These are phyloP conservation scores for Fulvia fulva DNA, from an alignment of 2,329 filamentous ascomycete genomes.

Conservation along the genomic window DNA sequence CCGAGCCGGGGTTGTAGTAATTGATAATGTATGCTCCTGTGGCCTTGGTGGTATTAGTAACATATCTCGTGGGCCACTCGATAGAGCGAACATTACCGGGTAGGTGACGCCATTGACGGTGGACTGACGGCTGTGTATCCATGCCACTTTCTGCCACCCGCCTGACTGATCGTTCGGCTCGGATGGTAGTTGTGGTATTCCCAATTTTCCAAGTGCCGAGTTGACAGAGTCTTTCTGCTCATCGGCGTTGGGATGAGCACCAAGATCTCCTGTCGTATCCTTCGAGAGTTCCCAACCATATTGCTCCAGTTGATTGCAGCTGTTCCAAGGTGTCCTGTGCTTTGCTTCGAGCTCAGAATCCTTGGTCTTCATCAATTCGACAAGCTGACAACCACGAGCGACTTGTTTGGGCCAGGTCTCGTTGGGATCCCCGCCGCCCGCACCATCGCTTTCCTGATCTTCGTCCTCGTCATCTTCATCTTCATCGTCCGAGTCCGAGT, in stretches of 20 bases:
- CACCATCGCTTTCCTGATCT: not conserved
- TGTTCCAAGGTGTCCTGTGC: not conserved
- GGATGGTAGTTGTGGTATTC: not conserved
- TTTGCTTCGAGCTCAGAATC: not conserved
- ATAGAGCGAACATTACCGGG: not conserved
- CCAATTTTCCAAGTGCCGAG: not conserved
- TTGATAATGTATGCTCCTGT: not conserved
- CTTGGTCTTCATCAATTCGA: not conserved
- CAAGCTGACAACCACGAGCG: not conserved
- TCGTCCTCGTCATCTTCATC: not conserved
- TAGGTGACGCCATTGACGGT: not conserved
- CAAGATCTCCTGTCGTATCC: not conserved
- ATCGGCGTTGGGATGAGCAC: not conserved
- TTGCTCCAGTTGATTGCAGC: not conserved
- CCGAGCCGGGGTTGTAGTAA: constrained; percentile 1
- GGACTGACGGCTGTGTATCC: not conserved
- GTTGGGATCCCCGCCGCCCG: not conserved
- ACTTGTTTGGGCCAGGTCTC: not conserved
- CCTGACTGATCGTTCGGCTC: not conserved
- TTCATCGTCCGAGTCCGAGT: not conserved
- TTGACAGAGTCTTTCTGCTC: not conserved
- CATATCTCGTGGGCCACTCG: no score
- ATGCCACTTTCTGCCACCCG: constrained; percentile 1
- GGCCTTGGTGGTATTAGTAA: not conserved
- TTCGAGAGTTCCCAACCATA: constrained; percentile 3